phyloP scores from a whole-genome alignment of 805 yeast genomes.

The Yarrowia yakushimensis region DNA sequence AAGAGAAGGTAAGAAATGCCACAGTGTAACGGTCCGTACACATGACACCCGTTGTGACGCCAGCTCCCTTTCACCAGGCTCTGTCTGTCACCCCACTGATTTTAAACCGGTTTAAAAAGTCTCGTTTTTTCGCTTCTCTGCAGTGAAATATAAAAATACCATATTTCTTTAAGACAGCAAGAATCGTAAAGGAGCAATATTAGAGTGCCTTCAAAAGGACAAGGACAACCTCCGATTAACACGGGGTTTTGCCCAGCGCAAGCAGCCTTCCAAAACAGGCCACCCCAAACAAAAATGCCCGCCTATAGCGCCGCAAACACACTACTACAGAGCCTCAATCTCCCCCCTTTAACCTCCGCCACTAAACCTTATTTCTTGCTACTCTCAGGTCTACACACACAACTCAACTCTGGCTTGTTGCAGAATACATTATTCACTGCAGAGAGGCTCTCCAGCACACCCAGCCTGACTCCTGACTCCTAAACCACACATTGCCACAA shows the following conservation, averaged over 20 bases:
- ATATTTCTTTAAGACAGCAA: slow-evolving; percentile 20
- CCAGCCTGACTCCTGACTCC: slow-evolving; percentile 10
- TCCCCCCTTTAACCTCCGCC: slow-evolving; percentile 20
- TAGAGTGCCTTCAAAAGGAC: too few relatives aligned
- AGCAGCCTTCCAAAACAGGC: not conserved
- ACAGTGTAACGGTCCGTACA: too few relatives aligned
- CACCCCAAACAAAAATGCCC: not conserved
- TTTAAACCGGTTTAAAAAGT: not conserved
- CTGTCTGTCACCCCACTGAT: too few relatives aligned
- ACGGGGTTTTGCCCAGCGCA: not conserved
- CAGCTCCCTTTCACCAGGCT: too few relatives aligned
- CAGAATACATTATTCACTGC: not conserved
- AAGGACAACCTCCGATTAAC: too few relatives aligned
- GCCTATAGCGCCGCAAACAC: not conserved
- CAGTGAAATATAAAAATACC: not conserved
- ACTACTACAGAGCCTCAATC: not conserved
- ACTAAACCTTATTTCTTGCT: slow-evolving; percentile 22
- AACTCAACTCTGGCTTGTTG: too few relatives aligned
- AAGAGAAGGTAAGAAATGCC: too few relatives aligned
- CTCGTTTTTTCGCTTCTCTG: not conserved
- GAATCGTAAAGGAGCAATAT: not conserved
- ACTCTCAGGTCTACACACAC: slow-evolving; percentile 10
- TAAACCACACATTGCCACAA: not conserved
- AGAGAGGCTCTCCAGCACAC: not conserved
- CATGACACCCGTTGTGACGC: too few relatives aligned